These are phyloP conservation scores for Trametes versicolor DNA, from an alignment of 1,284 basidiomycete species.

Conservation along the genomic window DNA sequence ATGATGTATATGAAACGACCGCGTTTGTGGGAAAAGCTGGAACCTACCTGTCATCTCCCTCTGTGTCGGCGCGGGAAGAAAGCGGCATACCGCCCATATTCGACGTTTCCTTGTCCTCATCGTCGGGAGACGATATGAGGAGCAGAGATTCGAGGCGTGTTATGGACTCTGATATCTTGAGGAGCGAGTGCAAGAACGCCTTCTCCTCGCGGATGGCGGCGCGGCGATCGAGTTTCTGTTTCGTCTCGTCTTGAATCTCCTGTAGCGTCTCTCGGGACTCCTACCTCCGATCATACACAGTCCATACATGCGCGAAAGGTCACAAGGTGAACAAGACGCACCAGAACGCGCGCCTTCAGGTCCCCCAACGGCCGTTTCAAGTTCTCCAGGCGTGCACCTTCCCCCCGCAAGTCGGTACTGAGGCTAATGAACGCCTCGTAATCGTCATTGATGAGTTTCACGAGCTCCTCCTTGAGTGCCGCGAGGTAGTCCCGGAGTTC, in stretches of 20 bases:
- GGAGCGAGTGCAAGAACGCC: slow-evolving; percentile 82
- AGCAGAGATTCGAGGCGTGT: slow-evolving; percentile 85
- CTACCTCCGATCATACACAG: slow-evolving; percentile 47
- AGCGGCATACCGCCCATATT: slow-evolving; percentile 46
- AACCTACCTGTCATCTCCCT: slow-evolving; percentile 52
- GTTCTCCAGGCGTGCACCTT: slow-evolving; percentile 76
- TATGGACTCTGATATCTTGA: slow-evolving; percentile 90
- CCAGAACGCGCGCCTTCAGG: slow-evolving; percentile 76
- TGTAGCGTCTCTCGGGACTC: slow-evolving; percentile 71
- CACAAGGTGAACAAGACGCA: slow-evolving; percentile 54
- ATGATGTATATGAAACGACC: not conserved
- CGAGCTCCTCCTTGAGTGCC: slow-evolving; percentile 89
- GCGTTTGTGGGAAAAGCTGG: not conserved
- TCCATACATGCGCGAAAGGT: not conserved
- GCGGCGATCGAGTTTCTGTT: slow-evolving; percentile 80
- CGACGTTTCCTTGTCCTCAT: slow-evolving; percentile 49
- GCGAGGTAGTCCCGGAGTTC: slow-evolving; percentile 90
- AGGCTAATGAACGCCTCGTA: slow-evolving; percentile 98
- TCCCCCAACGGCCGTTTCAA: slow-evolving; percentile 72
- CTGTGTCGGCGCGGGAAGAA: slow-evolving; percentile 40
- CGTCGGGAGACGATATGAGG: slow-evolving; percentile 64
- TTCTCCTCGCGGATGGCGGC: slow-evolving; percentile 85
- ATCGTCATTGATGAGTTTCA: slow-evolving; percentile 96
- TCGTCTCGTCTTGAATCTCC: slow-evolving; percentile 76
- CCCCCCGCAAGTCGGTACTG: slow-evolving; percentile 88